These are phyloP conservation scores for Naganishia sp. DNA, from an alignment of 1,284 basidiomycete genomes.

Conservation along the genomic window DNA sequence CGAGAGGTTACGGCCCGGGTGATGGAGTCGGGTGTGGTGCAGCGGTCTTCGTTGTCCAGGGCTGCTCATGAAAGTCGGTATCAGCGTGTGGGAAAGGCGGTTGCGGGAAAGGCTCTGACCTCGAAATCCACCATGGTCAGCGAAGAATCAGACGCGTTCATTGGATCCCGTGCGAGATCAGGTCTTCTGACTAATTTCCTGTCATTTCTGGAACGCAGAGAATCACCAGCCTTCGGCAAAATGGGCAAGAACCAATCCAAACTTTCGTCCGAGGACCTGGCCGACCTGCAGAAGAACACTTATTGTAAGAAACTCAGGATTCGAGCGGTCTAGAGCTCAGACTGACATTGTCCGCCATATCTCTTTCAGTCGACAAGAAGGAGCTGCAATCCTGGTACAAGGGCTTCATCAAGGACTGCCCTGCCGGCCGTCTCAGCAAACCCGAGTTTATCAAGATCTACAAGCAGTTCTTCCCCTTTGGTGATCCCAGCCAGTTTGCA, in stretches of 20 bases:
- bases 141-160: too few relatives aligned
- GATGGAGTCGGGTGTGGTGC: too few relatives aligned
- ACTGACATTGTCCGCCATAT: not conserved
- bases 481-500: slow-evolving; percentile 94
- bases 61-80: too few relatives aligned
- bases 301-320: slow-evolving; percentile 70
- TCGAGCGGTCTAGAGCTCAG: too few relatives aligned
- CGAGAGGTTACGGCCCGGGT: too few relatives aligned
- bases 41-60: too few relatives aligned
- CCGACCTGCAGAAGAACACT: slow-evolving; percentile 96
- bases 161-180: too few relatives aligned
- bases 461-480: slow-evolving; percentile 99
- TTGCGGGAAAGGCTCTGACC: too few relatives aligned
- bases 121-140: too few relatives aligned
- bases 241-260: slow-evolving; percentile 98
- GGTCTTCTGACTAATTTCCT: too few relatives aligned
- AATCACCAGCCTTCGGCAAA: slow-evolving; percentile 12
- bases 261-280: slow-evolving; percentile 89
- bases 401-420: slow-evolving; percentile 98
- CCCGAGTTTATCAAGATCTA: slow-evolving; percentile 94
- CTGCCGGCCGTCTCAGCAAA: slow-evolving; percentile 94
- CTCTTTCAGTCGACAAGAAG: slow-evolving; percentile 87
- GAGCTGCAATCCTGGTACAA: slow-evolving; percentile 99
- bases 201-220: too few relatives aligned
- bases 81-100: too few relatives aligned